These are phyloP conservation scores for Jatropha multifida DNA, from an alignment of 441 rosid genomes.

Conservation along the genomic window DNA sequence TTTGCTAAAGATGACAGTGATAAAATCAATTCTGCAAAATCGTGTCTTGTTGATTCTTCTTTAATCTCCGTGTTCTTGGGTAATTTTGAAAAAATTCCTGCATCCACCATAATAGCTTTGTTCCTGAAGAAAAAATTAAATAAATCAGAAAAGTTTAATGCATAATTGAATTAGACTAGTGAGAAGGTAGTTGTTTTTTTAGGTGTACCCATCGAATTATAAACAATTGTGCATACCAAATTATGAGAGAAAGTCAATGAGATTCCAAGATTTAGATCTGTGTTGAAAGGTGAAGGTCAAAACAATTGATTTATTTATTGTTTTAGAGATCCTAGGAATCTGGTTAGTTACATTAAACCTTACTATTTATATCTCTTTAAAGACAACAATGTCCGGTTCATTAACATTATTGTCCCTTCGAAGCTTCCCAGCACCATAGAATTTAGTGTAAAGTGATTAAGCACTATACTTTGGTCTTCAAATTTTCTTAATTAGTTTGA, in stretches of 20 bases:
- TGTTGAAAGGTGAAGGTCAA: constrained; percentile 35
- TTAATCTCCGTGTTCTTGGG: constrained; percentile 42
- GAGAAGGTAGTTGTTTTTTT: too few species aligned
- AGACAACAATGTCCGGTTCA: constrained; percentile 32
- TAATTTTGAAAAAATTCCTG: constrained; percentile 69
- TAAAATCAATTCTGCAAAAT: constrained; percentile 56
- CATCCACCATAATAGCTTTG: constrained; percentile 78
- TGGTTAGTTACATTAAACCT: constrained; percentile 28
- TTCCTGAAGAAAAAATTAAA: constrained; percentile 45
- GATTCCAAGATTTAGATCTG: constrained; percentile 42
- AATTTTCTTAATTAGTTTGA: too few species aligned
- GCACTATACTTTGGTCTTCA: neutral
- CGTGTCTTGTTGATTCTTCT: constrained; percentile 55
- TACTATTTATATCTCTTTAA: constrained; percentile 20
- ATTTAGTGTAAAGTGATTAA: neutral
- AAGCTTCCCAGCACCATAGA: constrained; percentile 10
- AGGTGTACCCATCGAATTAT: neutral
- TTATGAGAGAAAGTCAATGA: constrained; percentile 35
- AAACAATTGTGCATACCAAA: constrained; percentile 13
- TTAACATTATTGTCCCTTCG: constrained; percentile 32
- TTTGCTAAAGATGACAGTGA: constrained; percentile 61
- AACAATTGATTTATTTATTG: constrained; percentile 13
- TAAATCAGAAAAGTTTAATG: too few species aligned
- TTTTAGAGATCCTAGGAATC: constrained; percentile 25
- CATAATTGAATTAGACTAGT: neutral